A percentile compares a stretch with the other conserved stretches of the same genome.
Evolutionary conservation across 805 yeast genomes (phyloP).

Genomic region (Kuraishia hungarica): DNA sequence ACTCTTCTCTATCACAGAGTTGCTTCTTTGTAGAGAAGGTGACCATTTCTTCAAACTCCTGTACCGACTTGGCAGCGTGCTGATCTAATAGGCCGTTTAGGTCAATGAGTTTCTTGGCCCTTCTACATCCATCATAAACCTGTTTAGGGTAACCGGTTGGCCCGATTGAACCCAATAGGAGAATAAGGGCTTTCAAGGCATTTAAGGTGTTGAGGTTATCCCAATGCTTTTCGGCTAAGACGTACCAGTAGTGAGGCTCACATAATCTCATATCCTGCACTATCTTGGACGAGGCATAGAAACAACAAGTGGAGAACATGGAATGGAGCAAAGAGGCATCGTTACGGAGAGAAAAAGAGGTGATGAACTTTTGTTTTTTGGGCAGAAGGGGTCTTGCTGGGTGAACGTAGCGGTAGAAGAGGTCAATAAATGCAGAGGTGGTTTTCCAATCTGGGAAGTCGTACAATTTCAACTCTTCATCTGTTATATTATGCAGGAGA

Average conservation of each 20-base stretch:
- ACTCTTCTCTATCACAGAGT: slow-evolving; percentile 21
- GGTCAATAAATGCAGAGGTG: slow-evolving; percentile 23
- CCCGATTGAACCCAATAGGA: slow-evolving; percentile 20
- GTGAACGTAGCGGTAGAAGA: slow-evolving; percentile 32
- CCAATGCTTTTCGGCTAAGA: slow-evolving; percentile 23
- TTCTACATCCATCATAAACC: slow-evolving; percentile 19
- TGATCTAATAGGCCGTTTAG: slow-evolving; percentile 1
- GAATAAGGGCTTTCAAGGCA: slow-evolving; percentile 19
- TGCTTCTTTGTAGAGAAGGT: slow-evolving; percentile 22
- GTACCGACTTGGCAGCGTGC: background rate
- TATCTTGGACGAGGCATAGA: slow-evolving; percentile 18
- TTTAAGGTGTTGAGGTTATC: slow-evolving; percentile 17
- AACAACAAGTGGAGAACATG: slow-evolving; percentile 25
- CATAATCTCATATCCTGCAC: slow-evolving; percentile 15
- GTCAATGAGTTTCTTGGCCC: slow-evolving; percentile 12
- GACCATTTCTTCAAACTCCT: slow-evolving; percentile 18
- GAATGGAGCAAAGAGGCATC: slow-evolving; percentile 23
- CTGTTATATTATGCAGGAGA: slow-evolving; percentile 12
- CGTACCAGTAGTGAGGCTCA: slow-evolving; percentile 28
- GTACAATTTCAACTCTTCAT: slow-evolving; percentile 19
- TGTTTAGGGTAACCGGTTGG: slow-evolving; percentile 20
- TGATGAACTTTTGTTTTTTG: slow-evolving; percentile 21
- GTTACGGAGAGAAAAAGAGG: slow-evolving; percentile 19
- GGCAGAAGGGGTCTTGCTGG: slow-evolving; percentile 28
- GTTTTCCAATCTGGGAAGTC: slow-evolving; percentile 29